Conservation (phyloP, 345 rosid species). For the Diplotaxis tenuifolia region DNA sequence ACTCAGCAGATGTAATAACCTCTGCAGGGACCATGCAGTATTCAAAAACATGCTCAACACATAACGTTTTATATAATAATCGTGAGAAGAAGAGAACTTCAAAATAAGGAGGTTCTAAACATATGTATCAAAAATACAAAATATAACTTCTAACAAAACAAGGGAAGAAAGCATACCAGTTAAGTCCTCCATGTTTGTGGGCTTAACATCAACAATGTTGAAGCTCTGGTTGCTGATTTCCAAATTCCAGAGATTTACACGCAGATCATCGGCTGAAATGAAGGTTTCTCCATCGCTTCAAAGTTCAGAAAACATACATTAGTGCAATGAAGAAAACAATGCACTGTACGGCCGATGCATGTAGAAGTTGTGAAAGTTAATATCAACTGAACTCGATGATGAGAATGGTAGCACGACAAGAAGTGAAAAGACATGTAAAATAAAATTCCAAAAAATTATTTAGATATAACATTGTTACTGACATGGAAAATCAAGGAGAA, state of each 20-base stretch:
- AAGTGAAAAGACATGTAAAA: background rate
- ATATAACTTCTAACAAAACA: background rate
- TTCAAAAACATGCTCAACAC: constrained; percentile 15
- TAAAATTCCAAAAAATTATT: background rate
- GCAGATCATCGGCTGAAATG: constrained; percentile 97
- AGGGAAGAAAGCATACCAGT: constrained; percentile 57
- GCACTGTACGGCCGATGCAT: constrained; percentile 4
- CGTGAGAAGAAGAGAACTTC: background rate
- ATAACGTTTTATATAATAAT: background rate
- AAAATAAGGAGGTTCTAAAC: background rate
- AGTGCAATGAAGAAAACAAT: constrained; percentile 2
- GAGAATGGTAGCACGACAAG: constrained; percentile 5
- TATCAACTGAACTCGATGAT: background rate
- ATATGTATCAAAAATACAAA: background rate
- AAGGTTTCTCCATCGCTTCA: constrained; percentile 95
- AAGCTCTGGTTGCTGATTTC: constrained; percentile 98
- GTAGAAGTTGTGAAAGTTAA: constrained; percentile 4
- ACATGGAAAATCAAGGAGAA: constrained; percentile 15
- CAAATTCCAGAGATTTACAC: constrained; percentile 99
- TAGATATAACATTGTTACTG: background rate
- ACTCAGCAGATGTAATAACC: constrained; percentile 99
- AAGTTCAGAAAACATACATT: constrained; percentile 9
- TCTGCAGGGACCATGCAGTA: constrained; percentile 52
- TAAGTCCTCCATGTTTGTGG: constrained; percentile 98
- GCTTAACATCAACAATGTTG: constrained; percentile 96